These are phyloP conservation scores for Trichoderma harzianum DNA, from an alignment of 2,329 filamentous ascomycete species.

Conservation along the genomic window DNA sequence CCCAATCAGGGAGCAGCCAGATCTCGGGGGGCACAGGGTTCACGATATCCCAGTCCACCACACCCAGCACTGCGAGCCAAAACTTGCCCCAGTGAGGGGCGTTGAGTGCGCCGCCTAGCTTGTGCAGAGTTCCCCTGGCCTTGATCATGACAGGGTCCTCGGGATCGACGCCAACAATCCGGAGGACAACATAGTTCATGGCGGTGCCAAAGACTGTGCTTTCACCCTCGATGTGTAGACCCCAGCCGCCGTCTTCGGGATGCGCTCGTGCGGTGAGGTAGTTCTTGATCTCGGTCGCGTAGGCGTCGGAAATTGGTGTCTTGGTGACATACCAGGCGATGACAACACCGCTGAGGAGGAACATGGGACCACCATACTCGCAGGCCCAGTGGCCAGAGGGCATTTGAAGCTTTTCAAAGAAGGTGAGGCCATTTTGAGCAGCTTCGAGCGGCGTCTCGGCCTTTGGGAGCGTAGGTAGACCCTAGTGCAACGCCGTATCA, in stretches of 20 bases:
- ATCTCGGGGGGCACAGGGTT: conserved; percentile 92
- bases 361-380: conserved; percentile 97
- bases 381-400: conserved; percentile 91
- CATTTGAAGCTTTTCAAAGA: conserved; percentile 87
- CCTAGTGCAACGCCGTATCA: conserved; percentile 45
- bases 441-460: conserved; percentile 72
- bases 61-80: conserved; percentile 81
- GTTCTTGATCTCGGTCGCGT: conserved; percentile 84
- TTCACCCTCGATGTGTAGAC: conserved; percentile 89
- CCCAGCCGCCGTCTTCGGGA: conserved; percentile 92
- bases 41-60: conserved; percentile 86
- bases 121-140: conserved; percentile 77
- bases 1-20: conserved; percentile 90
- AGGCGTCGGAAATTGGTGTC: conserved; percentile 75
- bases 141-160: conserved; percentile 84
- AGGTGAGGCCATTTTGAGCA: conserved; percentile 77
- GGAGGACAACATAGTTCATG: conserved; percentile 80
- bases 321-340: conserved; percentile 86
- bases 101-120: conserved; percentile 78
- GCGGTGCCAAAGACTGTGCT: conserved; percentile 87
- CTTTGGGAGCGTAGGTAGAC: conserved; percentile 66
- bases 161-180: conserved; percentile 76
- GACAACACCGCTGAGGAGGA: conserved; percentile 81
- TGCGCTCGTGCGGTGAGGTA: conserved; percentile 86
- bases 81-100: conserved; percentile 97